Base-by-base conservation (phyloP, 805 yeast species). In the Candida adriatica region DNA sequence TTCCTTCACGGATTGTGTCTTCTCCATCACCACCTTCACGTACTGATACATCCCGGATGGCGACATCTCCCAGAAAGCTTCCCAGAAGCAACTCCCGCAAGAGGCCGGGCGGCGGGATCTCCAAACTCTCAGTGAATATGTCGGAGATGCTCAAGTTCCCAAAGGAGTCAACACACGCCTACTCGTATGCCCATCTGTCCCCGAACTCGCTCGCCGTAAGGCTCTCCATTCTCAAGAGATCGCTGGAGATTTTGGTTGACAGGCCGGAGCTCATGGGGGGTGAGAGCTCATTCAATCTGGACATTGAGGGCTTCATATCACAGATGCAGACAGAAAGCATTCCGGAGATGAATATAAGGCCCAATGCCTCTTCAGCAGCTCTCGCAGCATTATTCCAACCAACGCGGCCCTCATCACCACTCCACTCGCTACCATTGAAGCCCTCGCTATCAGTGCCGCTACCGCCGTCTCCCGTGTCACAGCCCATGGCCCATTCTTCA, bases 131-230 rank as follows among this genome's bases (percentile, higher is more conserved):
- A 2, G 56, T 51, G 5, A 58, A 51, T 29, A 27, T 50, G 11
- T 50, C 56, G 8, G 75, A 78, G 33, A 63, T 81, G 13, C 51
- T 77, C 24, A 69, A 66, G 39, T 79, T 84, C 48, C 86, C 90
- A 5, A 74, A 76, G 16, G 87, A 81, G 44, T 81, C 92, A 9
- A 73, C 92, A 1, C 88, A 82, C 51, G 81, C 94, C 2, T 85
- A 81, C 50, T 83, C 94, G 0, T 85, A 85, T 52, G 85, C 92
- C 3, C 83, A 81, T 33, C 59, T 84, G 34, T 78, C 90, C 1
- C 92, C 88, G 8, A 81, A 82, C 50, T 79, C 94, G 1, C 56
- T 85, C 34, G 84, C 92, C 0, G 70, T 83, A 29, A 62, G 95
- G 34, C 57, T 85, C 38, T 77, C 77, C 34, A 87, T 83, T 11